Conservation (phyloP, 176 grass and related monocot genomes). For the Thalia dealbata region DNA sequence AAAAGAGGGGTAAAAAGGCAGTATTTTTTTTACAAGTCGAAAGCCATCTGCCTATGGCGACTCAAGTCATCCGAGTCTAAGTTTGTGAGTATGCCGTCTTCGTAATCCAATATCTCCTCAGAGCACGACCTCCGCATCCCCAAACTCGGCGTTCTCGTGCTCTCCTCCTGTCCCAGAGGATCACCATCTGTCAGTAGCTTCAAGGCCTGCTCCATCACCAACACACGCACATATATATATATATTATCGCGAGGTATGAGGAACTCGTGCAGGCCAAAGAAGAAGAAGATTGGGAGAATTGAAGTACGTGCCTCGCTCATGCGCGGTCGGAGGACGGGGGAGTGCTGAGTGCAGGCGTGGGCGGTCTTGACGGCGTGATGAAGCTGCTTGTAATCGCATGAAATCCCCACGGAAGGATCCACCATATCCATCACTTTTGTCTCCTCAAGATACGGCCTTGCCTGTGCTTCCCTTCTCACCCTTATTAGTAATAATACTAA, state of each 20-base stretch:
- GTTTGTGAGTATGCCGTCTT: conserved; percentile 8
- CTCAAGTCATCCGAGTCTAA: conserved; percentile 8
- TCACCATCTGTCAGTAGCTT: neutral
- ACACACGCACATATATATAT: too few species aligned
- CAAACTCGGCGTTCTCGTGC: neutral
- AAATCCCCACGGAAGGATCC: conserved; percentile 42
- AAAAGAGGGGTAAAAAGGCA: too few species aligned
- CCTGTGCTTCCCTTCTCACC: too few species aligned
- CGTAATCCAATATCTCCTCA: conserved; percentile 11
- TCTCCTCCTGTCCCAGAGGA: neutral
- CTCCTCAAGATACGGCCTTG: conserved; percentile 30
- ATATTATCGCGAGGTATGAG: too few species aligned
- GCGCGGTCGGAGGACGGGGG: conserved; percentile 28
- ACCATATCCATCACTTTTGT: conserved; percentile 27
- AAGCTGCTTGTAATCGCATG: conserved; percentile 41
- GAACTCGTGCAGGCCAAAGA: too few species aligned
- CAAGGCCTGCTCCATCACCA: neutral
- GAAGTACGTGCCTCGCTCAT: conserved; percentile 49
- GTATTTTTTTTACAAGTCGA: conserved; percentile 21
- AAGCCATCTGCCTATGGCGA: conserved; percentile 18
- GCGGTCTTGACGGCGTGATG: conserved; percentile 21
- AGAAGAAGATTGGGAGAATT: too few species aligned
- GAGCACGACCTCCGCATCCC: conserved; percentile 11
- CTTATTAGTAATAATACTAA: too few species aligned
- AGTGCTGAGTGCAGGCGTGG: conserved; percentile 40